These are phyloP conservation scores for Blastobotrys apis DNA, from an alignment of 1,139 yeast species.

Conservation along the genomic window DNA sequence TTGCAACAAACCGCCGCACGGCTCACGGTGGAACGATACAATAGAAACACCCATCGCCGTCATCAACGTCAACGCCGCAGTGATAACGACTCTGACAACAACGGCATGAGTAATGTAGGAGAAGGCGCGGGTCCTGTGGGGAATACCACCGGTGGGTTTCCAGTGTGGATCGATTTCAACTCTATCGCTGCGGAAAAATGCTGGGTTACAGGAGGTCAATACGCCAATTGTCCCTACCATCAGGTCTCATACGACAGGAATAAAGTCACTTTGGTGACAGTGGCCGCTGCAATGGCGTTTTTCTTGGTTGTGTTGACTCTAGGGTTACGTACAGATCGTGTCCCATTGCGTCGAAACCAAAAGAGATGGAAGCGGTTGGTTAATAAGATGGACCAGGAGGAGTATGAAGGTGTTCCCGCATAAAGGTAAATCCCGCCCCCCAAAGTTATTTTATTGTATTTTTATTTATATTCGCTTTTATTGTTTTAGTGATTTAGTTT, in stretches of 20 bases:
- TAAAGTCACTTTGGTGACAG: conserved; percentile 61
- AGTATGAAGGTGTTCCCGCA: conserved; percentile 64
- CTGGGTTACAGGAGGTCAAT: conserved; percentile 84
- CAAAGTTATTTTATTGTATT: conserved; percentile 3
- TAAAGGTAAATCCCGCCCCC: conserved; percentile 21
- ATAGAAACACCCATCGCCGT: conserved; percentile 5
- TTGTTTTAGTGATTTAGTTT: background rate
- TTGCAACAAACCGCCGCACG: conserved; percentile 40
- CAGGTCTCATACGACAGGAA: conserved; percentile 47
- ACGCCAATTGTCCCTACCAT: conserved; percentile 75
- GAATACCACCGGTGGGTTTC: conserved; percentile 10
- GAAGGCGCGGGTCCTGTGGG: conserved; percentile 9
- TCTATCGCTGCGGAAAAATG: conserved; percentile 70
- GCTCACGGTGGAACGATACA: conserved; percentile 27
- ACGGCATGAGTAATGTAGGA: background rate
- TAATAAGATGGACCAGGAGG: conserved; percentile 45
- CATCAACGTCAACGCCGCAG: too few relatives aligned
- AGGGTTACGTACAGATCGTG: conserved; percentile 33
- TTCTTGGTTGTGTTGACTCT: conserved; percentile 42
- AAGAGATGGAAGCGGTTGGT: conserved; percentile 51
- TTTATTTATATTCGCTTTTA: background rate
- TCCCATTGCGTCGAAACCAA: conserved; percentile 54
- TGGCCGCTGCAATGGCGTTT: conserved; percentile 57
- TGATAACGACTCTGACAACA: background rate
- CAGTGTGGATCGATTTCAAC: conserved; percentile 79